A percentile compares a stretch with the other conserved stretches of the same genome.
These are phyloP conservation scores for Ascochyta viciae-villosae DNA, from an alignment of 2,329 filamentous ascomycete genomes.

Conservation along the genomic window DNA sequence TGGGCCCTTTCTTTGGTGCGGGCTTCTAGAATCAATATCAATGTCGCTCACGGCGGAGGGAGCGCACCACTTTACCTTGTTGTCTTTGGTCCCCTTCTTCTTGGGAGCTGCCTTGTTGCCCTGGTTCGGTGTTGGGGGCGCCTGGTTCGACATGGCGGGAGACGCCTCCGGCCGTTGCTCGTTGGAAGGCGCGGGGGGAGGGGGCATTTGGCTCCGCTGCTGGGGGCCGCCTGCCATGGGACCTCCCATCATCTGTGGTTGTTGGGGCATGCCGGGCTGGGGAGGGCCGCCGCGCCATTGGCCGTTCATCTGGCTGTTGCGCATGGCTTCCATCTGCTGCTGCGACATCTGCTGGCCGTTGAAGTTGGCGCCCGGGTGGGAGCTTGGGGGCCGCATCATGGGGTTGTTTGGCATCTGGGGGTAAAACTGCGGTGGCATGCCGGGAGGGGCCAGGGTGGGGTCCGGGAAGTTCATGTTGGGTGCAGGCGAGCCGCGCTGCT, in stretches of 20 bases:
- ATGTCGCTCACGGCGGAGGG: constrained; percentile 32
- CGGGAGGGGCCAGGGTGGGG: constrained; percentile 57
- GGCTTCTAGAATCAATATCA: constrained; percentile 51
- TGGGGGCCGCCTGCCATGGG: constrained; percentile 71
- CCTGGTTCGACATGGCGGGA: constrained; percentile 55
- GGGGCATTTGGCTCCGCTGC: constrained; percentile 66
- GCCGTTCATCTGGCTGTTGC: constrained; percentile 31
- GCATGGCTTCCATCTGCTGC: constrained; percentile 58
- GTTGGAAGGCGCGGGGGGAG: constrained; percentile 55
- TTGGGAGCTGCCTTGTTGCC: constrained; percentile 76
- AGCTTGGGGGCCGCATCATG: constrained; percentile 64
- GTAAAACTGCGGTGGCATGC: constrained; percentile 50
- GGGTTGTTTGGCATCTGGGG: constrained; percentile 43
- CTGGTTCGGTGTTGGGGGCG: constrained; percentile 79
- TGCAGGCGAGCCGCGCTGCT: constrained; percentile 67
- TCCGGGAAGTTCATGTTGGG: constrained; percentile 60
- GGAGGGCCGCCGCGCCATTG: constrained; percentile 37
- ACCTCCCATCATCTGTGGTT: constrained; percentile 59
- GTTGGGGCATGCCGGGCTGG: constrained; percentile 60
- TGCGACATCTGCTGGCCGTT: constrained; percentile 70
- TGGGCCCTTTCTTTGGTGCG: constrained; percentile 49
- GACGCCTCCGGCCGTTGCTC: constrained; percentile 56
- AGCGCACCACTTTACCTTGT: constrained; percentile 66
- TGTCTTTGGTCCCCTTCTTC: constrained; percentile 74
- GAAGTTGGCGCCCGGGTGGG: constrained; percentile 60